Evolutionary conservation across 2,329 filamentous ascomycete species (phyloP).

Genomic region (Rhynchosporium agropyri): DNA sequence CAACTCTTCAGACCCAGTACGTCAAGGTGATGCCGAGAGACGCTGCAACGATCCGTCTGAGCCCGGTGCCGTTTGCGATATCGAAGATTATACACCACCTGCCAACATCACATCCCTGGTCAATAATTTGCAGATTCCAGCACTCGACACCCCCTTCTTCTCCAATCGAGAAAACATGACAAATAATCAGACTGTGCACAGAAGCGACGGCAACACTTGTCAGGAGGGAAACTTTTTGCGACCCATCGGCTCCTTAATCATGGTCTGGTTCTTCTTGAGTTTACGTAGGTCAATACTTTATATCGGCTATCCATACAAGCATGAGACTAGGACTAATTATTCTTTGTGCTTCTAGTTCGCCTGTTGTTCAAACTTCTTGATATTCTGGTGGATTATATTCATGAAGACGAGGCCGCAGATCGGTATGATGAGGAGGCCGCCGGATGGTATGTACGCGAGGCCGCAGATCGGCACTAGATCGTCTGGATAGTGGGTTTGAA

Average conservation of each 20-base stretch:
- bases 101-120: constrained; percentile 38
- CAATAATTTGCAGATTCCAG: background rate
- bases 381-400: too few relatives aligned
- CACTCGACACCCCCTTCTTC: constrained; percentile 52
- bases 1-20: constrained; percentile 60
- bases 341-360: too few relatives aligned
- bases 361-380: too few relatives aligned
- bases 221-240: background rate
- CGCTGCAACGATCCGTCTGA: constrained; percentile 49
- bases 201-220: constrained; percentile 2
- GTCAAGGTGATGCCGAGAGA: constrained; percentile 44
- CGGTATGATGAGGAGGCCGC: too few relatives aligned
- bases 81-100: constrained; percentile 48
- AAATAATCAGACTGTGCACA: constrained; percentile 51
- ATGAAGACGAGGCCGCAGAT: too few relatives aligned
- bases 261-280: background rate
- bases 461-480: too few relatives aligned
- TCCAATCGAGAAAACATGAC: constrained; percentile 50
- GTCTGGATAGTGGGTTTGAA: too few relatives aligned
- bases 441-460: too few relatives aligned
- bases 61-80: constrained; percentile 50
- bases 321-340: too few relatives aligned
- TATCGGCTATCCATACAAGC: too few relatives aligned
- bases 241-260: background rate
- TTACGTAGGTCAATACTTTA: too few relatives aligned